These are phyloP conservation scores for Xylaria nigripes DNA, from an alignment of 495 filamentous ascomycete species.

Conservation along the genomic window DNA sequence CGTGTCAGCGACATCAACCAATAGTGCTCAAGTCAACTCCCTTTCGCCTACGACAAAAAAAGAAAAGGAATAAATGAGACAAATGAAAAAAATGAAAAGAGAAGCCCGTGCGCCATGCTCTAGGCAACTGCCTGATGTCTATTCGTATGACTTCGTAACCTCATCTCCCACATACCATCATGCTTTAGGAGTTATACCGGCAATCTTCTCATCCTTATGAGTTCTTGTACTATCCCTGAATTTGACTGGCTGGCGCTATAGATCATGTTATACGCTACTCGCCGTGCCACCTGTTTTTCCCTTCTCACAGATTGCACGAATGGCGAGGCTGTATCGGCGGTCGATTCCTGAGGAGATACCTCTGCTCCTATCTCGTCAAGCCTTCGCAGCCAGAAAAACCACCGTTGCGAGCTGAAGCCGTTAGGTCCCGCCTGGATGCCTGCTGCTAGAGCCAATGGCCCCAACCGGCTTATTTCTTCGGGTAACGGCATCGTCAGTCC, in stretches of 20 bases:
- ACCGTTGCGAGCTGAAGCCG: slow-evolving; percentile 16
- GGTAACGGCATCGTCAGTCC: slow-evolving; percentile 5
- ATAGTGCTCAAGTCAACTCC: no score
- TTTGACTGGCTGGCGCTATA: slow-evolving; percentile 10
- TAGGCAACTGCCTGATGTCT: neutral
- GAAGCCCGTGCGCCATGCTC: no score
- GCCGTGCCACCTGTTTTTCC: slow-evolving; percentile 11
- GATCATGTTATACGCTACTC: slow-evolving; percentile 12
- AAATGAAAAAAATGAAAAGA: neutral
- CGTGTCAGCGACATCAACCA: no score
- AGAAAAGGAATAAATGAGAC: no score
- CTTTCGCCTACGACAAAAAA: no score
- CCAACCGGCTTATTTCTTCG: slow-evolving; percentile 5
- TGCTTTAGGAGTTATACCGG: slow-evolving; percentile 1
- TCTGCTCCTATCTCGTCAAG: slow-evolving; percentile 17
- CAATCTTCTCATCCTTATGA: slow-evolving; percentile 10
- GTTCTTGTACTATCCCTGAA: slow-evolving; percentile 7
- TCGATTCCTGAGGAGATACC: neutral
- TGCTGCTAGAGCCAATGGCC: slow-evolving; percentile 8
- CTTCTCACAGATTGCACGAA: slow-evolving; percentile 2
- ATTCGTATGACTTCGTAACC: neutral
- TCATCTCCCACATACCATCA: neutral
- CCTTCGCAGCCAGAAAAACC: slow-evolving; percentile 17
- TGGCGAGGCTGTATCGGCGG: neutral
- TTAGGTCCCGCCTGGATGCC: slow-evolving; percentile 1